A percentile compares a stretch with the other conserved stretches of the same genome.
Conservation (phyloP, 2,329 filamentous ascomycete genomes). For the Ophiostoma triangulosporum region DNA sequence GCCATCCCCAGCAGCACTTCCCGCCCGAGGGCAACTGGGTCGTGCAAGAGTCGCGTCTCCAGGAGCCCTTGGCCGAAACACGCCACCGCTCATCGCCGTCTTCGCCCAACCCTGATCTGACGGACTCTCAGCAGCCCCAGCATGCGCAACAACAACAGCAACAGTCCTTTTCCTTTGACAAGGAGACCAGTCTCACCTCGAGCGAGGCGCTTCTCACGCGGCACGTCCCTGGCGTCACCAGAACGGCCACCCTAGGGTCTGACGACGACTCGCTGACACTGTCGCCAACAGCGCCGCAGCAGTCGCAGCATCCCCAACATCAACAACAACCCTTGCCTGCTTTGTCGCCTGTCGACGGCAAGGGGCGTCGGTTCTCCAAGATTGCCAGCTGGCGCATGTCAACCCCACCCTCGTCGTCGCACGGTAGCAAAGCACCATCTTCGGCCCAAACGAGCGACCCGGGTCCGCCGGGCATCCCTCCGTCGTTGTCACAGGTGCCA, state of each 20-base stretch:
- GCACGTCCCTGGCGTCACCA: background rate
- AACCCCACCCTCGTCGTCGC: slow-evolving; percentile 9
- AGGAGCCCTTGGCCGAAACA: background rate
- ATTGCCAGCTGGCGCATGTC: slow-evolving; percentile 11
- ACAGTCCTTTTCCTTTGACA: slow-evolving; percentile 31
- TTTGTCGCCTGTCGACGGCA: slow-evolving; percentile 7
- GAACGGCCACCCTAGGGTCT: background rate
- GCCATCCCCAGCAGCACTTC: background rate
- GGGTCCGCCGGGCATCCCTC: background rate
- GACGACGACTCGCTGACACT: background rate
- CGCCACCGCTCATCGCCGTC: background rate
- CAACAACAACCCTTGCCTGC: background rate
- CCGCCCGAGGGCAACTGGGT: background rate
- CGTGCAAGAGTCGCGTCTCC: slow-evolving; percentile 1
- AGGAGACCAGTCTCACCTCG: slow-evolving; percentile 31
- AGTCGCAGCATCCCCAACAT: background rate
- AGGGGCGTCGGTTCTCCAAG: slow-evolving; percentile 9
- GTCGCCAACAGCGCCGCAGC: background rate
- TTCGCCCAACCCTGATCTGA: background rate
- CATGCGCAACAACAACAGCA: slow-evolving; percentile 9
- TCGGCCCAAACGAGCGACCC: background rate
- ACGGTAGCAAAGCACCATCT: background rate
- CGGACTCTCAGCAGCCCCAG: background rate
- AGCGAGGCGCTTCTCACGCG: slow-evolving; percentile 2
- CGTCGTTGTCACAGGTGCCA: background rate